Conservation (phyloP, 1,139 yeast genomes). For the Zygoascus sp. region DNA sequence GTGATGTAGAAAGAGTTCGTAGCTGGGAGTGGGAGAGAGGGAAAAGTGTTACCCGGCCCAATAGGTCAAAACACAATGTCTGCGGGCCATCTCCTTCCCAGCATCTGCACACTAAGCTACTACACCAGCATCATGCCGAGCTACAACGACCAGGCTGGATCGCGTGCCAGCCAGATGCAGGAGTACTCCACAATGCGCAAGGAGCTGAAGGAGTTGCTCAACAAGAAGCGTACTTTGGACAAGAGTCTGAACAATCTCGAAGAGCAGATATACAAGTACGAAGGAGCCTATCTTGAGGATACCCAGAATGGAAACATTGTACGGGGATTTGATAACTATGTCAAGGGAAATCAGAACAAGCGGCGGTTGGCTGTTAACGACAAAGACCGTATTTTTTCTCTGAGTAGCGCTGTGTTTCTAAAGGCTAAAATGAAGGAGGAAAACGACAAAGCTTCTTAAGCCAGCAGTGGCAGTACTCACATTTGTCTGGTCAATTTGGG, state of each 20-base stretch:
- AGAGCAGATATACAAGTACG: conserved; percentile 77
- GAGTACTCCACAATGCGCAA: conserved; percentile 67
- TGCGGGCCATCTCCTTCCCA: background rate
- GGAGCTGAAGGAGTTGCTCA: conserved; percentile 61
- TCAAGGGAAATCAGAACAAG: conserved; percentile 51
- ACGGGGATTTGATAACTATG: conserved; percentile 82
- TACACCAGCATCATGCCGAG: conserved; percentile 19
- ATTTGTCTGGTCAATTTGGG: too few species aligned
- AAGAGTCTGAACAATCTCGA: conserved; percentile 57
- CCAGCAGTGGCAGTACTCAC: background rate
- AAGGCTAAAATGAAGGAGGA: conserved; percentile 37
- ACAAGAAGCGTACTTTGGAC: conserved; percentile 61
- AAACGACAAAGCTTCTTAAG: background rate
- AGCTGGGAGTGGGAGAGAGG: background rate
- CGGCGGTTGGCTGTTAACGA: conserved; percentile 60
- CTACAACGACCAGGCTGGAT: conserved; percentile 15
- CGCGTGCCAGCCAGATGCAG: conserved; percentile 30
- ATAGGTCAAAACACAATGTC: background rate
- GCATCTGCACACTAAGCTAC: background rate
- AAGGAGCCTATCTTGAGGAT: conserved; percentile 72
- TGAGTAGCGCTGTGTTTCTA: conserved; percentile 70
- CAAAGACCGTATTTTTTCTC: conserved; percentile 79
- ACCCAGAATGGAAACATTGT: conserved; percentile 72
- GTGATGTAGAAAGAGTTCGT: background rate
- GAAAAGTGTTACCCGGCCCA: background rate